Evolutionary conservation across 495 filamentous ascomycete species (phyloP), one percentile per base, ranked within the genome.

Genomic region (Aspergillus ostianus): DNA sequence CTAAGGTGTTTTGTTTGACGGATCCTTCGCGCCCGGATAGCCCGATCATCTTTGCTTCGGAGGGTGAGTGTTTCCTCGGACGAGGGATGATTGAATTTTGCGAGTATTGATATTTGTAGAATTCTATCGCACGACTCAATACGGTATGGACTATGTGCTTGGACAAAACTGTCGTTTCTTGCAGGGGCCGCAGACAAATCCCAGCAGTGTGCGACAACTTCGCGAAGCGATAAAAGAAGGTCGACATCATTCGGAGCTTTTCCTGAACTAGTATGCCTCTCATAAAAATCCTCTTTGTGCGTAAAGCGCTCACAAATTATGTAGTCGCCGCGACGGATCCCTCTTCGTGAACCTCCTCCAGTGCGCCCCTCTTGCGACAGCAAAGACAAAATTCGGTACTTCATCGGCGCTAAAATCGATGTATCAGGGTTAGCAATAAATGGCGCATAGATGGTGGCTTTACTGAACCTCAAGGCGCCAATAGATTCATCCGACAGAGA

Each of bases 11-110:
- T 62, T 91, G 88, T 67, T 71, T 92, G 61, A 89, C 87, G 9
- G 90, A 93, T 72, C 88, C 90, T 8, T 85, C 85, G 21, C 75
- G 87, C 58, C 77, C 81, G 6, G 90, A 89, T 64, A 90, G 91
- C 70, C 90, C 89, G 1, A 87, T 93, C 57, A 81, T 92, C 3
- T 91, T 92, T 72, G 86, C 87, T 27, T 90, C 87, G 6, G 84
- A 90, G 79, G 88, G 87, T 90, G 74, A 36, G 75, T 72, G 4
- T 36, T 51, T 44, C 30, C 23, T 8, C 12, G 29, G 13, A 18
- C 32, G 36, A 4, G 18, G 30, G 2, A 26, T 26, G 23, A 26
- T n/a, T 4, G 17, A 5, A 30, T 18, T 3, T 21, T 6, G 0
- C 8, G 4, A 26, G 21, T 56, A 8, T 30, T 32, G 10, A 19